Evolutionary conservation across 192 early-diverging fungal species (phyloP).

Genomic region (Helicostylum pulchrum): DNA sequence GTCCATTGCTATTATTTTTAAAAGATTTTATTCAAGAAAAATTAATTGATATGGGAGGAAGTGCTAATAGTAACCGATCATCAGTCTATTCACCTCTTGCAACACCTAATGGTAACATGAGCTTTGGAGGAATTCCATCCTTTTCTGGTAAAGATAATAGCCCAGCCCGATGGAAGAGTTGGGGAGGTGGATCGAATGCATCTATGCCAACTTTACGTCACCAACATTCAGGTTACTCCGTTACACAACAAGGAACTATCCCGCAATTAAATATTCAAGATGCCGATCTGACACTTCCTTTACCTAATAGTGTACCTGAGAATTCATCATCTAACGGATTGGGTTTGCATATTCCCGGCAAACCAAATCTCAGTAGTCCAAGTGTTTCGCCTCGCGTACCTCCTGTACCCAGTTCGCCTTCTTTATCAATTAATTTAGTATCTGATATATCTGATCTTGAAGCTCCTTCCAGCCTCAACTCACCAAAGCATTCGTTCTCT

Average conservation of each 20-base stretch:
- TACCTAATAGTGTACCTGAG: not conserved
- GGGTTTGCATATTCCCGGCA: conserved; percentile 16
- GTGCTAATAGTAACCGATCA: not conserved
- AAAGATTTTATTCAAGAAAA: conserved; percentile 42
- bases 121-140: conserved; percentile 22
- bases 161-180: conserved; percentile 43
- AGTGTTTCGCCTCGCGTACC: not conserved
- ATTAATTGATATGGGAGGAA: conserved; percentile 29
- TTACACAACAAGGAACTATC: not conserved
- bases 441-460: not conserved
- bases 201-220: conserved; percentile 11
- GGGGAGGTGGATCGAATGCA: conserved; percentile 31
- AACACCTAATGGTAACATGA: conserved; percentile 3
- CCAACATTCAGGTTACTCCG: not conserved
- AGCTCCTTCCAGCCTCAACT: not conserved
- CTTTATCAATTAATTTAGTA: not conserved
- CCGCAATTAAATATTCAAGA: conserved; percentile 3
- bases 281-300: not conserved
- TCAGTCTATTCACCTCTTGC: conserved; percentile 3
- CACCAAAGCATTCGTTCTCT: not conserved
- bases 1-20: conserved; percentile 46
- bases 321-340: conserved; percentile 3
- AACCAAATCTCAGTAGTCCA: not conserved
- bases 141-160: not conserved
- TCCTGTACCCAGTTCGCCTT: conserved; percentile 7